Evolutionary conservation across 2,329 filamentous ascomycete species (phyloP).

Genomic region (Amauroascus verrucosus): DNA sequence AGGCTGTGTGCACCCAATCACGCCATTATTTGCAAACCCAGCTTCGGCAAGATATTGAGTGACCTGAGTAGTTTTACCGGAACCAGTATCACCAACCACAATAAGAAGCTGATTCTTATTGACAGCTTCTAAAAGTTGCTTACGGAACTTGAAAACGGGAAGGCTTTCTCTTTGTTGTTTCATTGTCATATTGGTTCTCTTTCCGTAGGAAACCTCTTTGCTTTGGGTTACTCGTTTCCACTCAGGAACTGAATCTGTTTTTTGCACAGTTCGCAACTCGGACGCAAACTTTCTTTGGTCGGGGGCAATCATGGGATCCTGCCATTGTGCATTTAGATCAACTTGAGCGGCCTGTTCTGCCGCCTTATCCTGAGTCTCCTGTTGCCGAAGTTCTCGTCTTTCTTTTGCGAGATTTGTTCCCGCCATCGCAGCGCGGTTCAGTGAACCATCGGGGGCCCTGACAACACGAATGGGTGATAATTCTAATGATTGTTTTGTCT

Average conservation of each 20-base stretch:
- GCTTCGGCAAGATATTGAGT: conserved; percentile 92
- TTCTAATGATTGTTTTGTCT: conserved; percentile 93
- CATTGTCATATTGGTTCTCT: conserved; percentile 81
- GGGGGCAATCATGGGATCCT: conserved; percentile 86
- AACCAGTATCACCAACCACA: conserved; percentile 94
- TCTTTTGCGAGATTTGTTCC: conserved; percentile 83
- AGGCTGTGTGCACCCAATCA: conserved; percentile 94
- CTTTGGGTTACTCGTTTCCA: conserved; percentile 80
- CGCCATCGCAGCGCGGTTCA: conserved; percentile 93
- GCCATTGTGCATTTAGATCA: conserved; percentile 83
- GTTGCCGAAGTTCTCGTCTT: conserved; percentile 74
- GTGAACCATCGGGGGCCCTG: conserved; percentile 94
- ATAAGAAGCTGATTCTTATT: conserved; percentile 82
- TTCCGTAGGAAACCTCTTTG: conserved; percentile 71
- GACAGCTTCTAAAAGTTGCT: conserved; percentile 78
- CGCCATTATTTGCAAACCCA: conserved; percentile 74
- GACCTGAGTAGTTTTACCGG: conserved; percentile 91
- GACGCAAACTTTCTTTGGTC: conserved; percentile 81
- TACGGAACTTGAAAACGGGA: conserved; percentile 80
- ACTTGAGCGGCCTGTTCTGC: conserved; percentile 67
- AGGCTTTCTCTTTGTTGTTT: conserved; percentile 87
- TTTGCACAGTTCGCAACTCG: conserved; percentile 57
- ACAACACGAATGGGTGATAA: conserved; percentile 92
- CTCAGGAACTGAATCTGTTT: conserved; percentile 65
- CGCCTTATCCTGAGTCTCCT: conserved; percentile 69